These are phyloP conservation scores for Fusarium sp. DNA, from an alignment of 2,329 filamentous ascomycete species.

Conservation along the genomic window DNA sequence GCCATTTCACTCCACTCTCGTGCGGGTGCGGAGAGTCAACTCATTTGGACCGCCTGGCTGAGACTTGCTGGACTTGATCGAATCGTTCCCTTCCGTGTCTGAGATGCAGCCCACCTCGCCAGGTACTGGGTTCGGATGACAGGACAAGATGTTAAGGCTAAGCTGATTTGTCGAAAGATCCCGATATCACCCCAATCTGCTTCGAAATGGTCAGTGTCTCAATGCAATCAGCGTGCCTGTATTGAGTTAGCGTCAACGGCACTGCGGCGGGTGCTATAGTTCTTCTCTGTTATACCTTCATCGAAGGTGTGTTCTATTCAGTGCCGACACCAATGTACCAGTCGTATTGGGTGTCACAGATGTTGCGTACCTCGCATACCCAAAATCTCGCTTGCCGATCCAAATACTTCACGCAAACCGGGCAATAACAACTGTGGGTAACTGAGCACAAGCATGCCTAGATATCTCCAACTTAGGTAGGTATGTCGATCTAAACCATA, in stretches of 20 bases:
- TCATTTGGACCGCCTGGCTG: background rate
- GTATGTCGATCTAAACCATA: background rate
- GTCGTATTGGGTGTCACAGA: background rate
- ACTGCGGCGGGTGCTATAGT: background rate
- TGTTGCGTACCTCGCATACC: slow-evolving; percentile 5
- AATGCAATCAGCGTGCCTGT: background rate
- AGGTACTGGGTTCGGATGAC: slow-evolving; percentile 7
- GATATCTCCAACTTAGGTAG: background rate
- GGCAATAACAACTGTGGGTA: background rate
- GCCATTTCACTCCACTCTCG: slow-evolving; percentile 13
- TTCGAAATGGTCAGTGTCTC: background rate
- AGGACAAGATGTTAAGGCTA: background rate
- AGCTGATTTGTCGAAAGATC: background rate
- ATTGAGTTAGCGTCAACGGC: background rate
- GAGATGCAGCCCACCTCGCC: slow-evolving; percentile 13
- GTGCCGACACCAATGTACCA: slow-evolving; percentile 1
- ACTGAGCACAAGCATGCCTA: background rate
- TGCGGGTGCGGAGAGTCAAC: slow-evolving; percentile 37
- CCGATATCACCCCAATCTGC: background rate
- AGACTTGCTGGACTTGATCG: background rate
- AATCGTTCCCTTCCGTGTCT: slow-evolving; percentile 12
- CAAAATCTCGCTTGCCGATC: slow-evolving; percentile 26
- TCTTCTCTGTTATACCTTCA: background rate
- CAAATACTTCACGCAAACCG: slow-evolving; percentile 7
- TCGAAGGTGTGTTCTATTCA: background rate